Conservation (phyloP, 805 yeast genomes). For the Teunomyces funiuensis region DNA sequence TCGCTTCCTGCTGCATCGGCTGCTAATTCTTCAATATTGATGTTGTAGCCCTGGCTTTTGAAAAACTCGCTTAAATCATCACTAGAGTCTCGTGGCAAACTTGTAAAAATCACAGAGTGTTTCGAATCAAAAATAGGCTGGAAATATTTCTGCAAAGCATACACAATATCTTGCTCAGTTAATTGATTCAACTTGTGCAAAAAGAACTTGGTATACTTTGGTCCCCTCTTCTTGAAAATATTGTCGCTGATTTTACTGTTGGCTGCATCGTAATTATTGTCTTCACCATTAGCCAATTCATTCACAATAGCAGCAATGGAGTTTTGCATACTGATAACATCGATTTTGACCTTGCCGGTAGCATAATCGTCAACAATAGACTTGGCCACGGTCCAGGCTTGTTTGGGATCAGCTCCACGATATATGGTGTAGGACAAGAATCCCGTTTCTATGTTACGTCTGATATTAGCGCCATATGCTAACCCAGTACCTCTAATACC, state of each 20-base stretch:
- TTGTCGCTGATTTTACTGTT: slow-evolving; percentile 63
- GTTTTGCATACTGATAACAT: slow-evolving; percentile 60
- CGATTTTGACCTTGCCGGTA: slow-evolving; percentile 53
- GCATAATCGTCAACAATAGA: slow-evolving; percentile 63
- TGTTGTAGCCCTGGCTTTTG: slow-evolving; percentile 55
- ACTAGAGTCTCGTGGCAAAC: slow-evolving; percentile 69
- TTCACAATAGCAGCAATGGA: slow-evolving; percentile 77
- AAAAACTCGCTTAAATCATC: slow-evolving; percentile 50
- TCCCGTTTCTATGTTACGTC: slow-evolving; percentile 63
- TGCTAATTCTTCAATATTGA: slow-evolving; percentile 55
- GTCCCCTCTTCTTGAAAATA: slow-evolving; percentile 68
- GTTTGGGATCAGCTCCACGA: slow-evolving; percentile 79
- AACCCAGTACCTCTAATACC: slow-evolving; percentile 93
- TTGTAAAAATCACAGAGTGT: slow-evolving; percentile 60
- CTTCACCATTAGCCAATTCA: slow-evolving; percentile 64
- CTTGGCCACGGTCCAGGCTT: slow-evolving; percentile 63
- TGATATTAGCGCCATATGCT: slow-evolving; percentile 82
- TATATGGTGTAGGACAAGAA: slow-evolving; percentile 65
- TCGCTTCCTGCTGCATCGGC: slow-evolving; percentile 15
- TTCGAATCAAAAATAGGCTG: slow-evolving; percentile 60
- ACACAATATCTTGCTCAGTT: slow-evolving; percentile 51
- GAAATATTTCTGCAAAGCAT: slow-evolving; percentile 57
- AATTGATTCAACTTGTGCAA: slow-evolving; percentile 53
- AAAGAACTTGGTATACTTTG: slow-evolving; percentile 54
- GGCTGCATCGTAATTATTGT: slow-evolving; percentile 67